Base-by-base conservation (phyloP, 2,329 filamentous ascomycete species). In the Byssoonygena ceratinophila region DNA sequence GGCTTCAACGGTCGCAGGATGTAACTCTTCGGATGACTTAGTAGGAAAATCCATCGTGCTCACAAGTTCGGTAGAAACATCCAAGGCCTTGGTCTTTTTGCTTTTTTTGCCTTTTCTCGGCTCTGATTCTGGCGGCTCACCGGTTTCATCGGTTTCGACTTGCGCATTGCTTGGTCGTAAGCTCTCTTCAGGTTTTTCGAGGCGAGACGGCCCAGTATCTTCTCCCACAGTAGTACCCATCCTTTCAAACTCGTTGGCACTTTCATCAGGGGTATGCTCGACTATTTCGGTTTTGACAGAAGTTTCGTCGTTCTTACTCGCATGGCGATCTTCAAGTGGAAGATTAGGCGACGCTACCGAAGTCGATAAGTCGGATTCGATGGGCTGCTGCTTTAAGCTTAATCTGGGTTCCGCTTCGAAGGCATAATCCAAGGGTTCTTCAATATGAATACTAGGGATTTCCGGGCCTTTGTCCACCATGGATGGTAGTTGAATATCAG, bases 81-180 rank as follows among this genome's bases (percentile, higher is more conserved):
- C 32, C 3, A 31, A 25, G 14, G 16, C 16, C 40, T 52, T 12
- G 16, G 2, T 12, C 11, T 41, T 40, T 34, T 41, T 50, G 11
- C 25, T 5, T 34, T 46, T 46, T n/a, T 46, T 46, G 25, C 7
- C 12, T 25, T 53, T 39, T 4, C 32, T 45, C 5, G 22, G 49
- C 40, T 46, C 46, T 5, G 49, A 18, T 23, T 53, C 37, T 34
- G 47, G 11, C 37, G 5, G n/a, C 12, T 50, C 47, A 20, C 22
- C 23, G 9, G 9, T 8, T 20, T n/a, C n/a, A 25, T 16, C 31
- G 8, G 20, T 16, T 20, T 14, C n/a, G 22, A 5, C 18, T 23
- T 43, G 8, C 16, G 40, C 36, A 3, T 43, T 34, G 18, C 4
- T 18, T 23, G 27, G 16, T 5, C 4, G n/a, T n/a, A n/a, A 1